These are phyloP conservation scores for Vigna nakashimae DNA, from an alignment of 306 rosid species.

Conservation along the genomic window DNA sequence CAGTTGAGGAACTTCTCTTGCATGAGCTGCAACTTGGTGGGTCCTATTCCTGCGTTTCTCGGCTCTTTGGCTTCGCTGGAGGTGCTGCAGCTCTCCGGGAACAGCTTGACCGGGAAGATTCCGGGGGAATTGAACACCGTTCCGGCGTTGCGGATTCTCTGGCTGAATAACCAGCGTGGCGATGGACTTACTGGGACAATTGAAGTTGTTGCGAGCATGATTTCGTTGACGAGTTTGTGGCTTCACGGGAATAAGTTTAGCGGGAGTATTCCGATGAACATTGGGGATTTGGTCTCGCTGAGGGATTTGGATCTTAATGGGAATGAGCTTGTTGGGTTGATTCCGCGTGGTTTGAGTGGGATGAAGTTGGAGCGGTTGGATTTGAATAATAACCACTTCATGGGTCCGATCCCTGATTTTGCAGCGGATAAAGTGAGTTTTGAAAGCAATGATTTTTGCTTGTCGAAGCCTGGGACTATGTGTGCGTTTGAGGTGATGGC, in stretches of 20 bases:
- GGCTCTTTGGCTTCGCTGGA: conserved; percentile 60
- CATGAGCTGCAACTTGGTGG: conserved; percentile 62
- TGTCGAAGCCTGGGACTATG: conserved; percentile 43
- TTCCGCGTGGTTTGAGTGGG: conserved; percentile 66
- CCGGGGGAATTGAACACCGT: conserved; percentile 52
- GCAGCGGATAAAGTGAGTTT: conserved; percentile 46
- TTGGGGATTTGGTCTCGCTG: conserved; percentile 64
- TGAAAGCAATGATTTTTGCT: conserved; percentile 60
- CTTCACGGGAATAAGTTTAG: conserved; percentile 80
- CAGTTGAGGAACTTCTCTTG: conserved; percentile 71
- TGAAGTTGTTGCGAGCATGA: conserved; percentile 64
- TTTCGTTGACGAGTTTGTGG: conserved; percentile 64
- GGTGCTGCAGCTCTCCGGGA: conserved; percentile 63
- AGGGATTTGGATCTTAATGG: conserved; percentile 74
- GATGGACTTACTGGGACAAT: conserved; percentile 66
- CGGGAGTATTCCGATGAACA: conserved; percentile 62
- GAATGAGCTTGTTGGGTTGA: conserved; percentile 65
- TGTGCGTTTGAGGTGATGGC: conserved; percentile 71
- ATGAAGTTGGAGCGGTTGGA: conserved; percentile 56
- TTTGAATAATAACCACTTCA: conserved; percentile 72
- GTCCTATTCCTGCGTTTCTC: conserved; percentile 67
- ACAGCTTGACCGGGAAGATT: conserved; percentile 58
- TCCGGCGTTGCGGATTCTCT: conserved; percentile 51
- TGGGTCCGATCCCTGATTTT: conserved; percentile 77
- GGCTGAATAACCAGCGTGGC: conserved; percentile 70